Evolutionary conservation across 139 green algal genomes (phyloP).

Genomic region (Haematococcus lacustris): DNA sequence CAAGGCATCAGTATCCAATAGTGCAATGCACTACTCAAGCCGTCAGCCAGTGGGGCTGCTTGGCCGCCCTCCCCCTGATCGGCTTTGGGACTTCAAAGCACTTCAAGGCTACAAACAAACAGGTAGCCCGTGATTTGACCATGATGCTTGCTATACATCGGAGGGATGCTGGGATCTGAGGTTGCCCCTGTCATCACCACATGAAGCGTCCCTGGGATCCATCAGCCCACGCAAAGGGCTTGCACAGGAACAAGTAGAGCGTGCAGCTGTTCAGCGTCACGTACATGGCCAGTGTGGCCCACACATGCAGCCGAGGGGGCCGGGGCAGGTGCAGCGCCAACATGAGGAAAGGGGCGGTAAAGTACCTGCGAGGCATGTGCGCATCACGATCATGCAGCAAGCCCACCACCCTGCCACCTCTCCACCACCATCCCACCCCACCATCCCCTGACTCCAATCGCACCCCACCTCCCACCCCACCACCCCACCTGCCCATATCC

Average conservation of each 20-base stretch:
- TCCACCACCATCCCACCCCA: not conserved
- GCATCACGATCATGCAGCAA: not conserved
- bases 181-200: constrained; percentile 83
- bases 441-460: not conserved
- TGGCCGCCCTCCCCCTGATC: no score
- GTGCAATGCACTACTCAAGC: no score
- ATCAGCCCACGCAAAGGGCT: constrained; percentile 67
- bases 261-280: constrained; percentile 43
- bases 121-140: no score
- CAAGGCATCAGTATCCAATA: no score
- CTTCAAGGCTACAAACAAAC: no score
- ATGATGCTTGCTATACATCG: no score
- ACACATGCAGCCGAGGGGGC: not conserved
- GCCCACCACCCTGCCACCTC: not conserved
- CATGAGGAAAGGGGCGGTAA: constrained; percentile 58
- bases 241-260: constrained; percentile 63
- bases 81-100: no score
- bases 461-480: not conserved
- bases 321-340: constrained; percentile 47
- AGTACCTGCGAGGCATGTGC: constrained; percentile 66
- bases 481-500: not conserved
- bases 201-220: constrained; percentile 76
- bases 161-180: no score
- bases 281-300: constrained; percentile 15
- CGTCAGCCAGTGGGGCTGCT: no score